Evolutionary conservation across 2,329 filamentous ascomycete species (phyloP), one percentile per base, ranked within the genome.

Genomic region (Talaromyces sp.): DNA sequence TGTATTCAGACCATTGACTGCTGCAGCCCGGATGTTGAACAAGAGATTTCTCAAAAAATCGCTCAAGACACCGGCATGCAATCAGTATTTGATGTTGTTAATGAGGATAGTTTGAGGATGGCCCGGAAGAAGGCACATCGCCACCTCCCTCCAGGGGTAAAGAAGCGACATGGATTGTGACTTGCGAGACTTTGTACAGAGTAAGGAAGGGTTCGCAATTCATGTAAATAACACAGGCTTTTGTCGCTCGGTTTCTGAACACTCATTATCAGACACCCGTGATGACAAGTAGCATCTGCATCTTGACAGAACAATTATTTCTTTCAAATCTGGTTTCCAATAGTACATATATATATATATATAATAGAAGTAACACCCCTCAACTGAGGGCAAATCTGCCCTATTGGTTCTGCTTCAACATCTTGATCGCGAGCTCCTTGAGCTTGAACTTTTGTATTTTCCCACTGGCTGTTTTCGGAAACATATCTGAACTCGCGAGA

Each of bases 391-490:
- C 3, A 31, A 31, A 31, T 31, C 27, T 13, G 22, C 25, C 25
- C 25, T 61, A 43, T 54, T 52, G 19, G 19, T 43, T 31, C n/a
- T 81, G 75, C 37, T 73, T 76, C 56, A 87, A 67, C 62, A 85
- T 68, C 69, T 80, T 70, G 45, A 85, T 73, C 0, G 87, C 93
- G 72, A 84, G 80, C 17, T 93, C 90, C 73, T 87, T 86, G 72
- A 98, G 77, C 80, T 90, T 94, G 75, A 90, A 97, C 81, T 98
- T 97, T 80, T 97, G 92, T 64, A 98, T 93, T 86, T 99, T 99
- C 27, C 94, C 94, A 75, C 92, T 97, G 6, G 93, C 91, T 41
- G 95, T 99, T 85, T 97, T 97, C 22, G 94, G 94, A 75, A 91
- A 96, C n/a, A 88, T 86, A 0, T 89, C 84, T 0, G 70, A 69